Conservation (phyloP, 352 stramenopile species). For the Aphanomyces invadans region DNA sequence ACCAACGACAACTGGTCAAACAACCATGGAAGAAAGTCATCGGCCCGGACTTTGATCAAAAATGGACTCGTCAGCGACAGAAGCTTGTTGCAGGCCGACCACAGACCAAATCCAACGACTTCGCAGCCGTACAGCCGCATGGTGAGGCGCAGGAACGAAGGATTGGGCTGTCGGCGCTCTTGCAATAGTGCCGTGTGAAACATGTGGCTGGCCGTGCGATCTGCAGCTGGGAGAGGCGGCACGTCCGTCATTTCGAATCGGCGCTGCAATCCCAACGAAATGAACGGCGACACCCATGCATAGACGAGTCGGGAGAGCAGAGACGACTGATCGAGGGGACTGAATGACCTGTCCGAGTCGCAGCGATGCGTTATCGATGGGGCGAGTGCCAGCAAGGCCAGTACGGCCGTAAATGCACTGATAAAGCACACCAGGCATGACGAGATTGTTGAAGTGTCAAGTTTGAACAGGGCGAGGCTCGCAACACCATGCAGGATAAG, state of each 20-base stretch:
- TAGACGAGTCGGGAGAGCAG: slow-evolving; percentile 59
- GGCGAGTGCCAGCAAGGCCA: slow-evolving; percentile 1
- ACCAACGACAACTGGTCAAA: background rate
- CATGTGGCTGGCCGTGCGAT: slow-evolving; percentile 41
- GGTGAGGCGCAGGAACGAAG: slow-evolving; percentile 51
- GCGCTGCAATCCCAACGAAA: slow-evolving; percentile 39
- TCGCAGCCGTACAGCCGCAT: slow-evolving; percentile 51
- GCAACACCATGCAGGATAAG: background rate
- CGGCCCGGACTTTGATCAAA: slow-evolving; percentile 36
- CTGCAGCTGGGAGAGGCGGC: slow-evolving; percentile 38
- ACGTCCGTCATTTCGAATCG: slow-evolving; percentile 58
- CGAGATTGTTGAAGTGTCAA: background rate
- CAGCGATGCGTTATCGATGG: background rate
- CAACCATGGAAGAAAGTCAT: background rate
- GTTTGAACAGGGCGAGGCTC: background rate
- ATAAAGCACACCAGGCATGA: background rate
- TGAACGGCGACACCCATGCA: slow-evolving; percentile 57
- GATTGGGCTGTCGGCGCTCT: slow-evolving; percentile 30
- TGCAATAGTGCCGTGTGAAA: slow-evolving; percentile 39
- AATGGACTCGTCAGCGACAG: slow-evolving; percentile 57
- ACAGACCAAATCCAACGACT: slow-evolving; percentile 46
- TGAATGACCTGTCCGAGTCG: slow-evolving; percentile 14
- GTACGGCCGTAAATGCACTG: background rate
- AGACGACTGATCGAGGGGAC: slow-evolving; percentile 44
- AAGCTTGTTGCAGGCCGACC: slow-evolving; percentile 65